Percentiles rank a stretch among this genome's conserved stretches.
These are phyloP conservation scores for Picochlorum sp. DNA, from an alignment of 139 green algal species.

Conservation along the genomic window DNA sequence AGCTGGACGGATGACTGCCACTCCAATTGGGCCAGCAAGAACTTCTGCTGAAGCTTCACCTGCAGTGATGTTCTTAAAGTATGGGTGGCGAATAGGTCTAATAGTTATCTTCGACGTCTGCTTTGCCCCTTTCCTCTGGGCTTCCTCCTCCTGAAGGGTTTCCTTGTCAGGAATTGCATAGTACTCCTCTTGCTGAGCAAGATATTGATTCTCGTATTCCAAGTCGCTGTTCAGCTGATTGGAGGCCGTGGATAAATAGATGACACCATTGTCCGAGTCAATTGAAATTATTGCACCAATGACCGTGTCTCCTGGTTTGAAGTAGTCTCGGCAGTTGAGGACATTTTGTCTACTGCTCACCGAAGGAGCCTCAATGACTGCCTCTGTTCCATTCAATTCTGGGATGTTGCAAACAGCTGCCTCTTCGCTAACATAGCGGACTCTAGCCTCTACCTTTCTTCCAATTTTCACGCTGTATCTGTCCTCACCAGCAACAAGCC, in stretches of 20 bases:
- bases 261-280: not conserved
- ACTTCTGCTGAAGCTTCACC: constrained; percentile 33
- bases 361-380: constrained; percentile 23
- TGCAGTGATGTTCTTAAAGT: constrained; percentile 57
- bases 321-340: constrained; percentile 21
- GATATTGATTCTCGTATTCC: constrained; percentile 34
- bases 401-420: constrained; percentile 22
- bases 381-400: constrained; percentile 40
- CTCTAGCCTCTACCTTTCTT: constrained; percentile 34
- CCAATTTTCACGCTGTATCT: constrained; percentile 36
- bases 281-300: constrained; percentile 23
- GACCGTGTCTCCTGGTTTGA: constrained; percentile 26
- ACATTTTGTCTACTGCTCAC: constrained; percentile 13
- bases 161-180: constrained; percentile 16
- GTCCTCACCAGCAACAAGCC: constrained; percentile 40
- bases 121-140: not conserved
- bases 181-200: constrained; percentile 21
- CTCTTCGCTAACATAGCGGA: constrained; percentile 20
- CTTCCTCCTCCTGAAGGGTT: not conserved
- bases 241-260: constrained; percentile 23
- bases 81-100: constrained; percentile 56
- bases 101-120: constrained; percentile 8
- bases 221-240: constrained; percentile 23
- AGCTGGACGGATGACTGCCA: constrained; percentile 41
- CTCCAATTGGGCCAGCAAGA: not conserved